phyloP scores from a whole-genome alignment of 495 filamentous ascomycete species.

The Staphylotrichum tortipilum region DNA sequence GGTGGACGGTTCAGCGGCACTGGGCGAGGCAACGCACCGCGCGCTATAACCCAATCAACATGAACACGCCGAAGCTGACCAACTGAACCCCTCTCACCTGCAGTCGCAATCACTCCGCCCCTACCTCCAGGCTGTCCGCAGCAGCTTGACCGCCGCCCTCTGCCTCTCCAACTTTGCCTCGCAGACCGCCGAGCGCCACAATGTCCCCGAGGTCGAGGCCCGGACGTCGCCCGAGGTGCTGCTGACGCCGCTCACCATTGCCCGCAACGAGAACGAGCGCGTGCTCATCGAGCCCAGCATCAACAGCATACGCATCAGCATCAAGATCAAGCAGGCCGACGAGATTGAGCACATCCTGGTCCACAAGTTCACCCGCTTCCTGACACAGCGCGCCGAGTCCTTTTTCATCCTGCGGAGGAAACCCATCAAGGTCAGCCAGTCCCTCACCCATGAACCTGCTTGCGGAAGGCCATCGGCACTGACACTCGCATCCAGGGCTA shows the following conservation, averaged over 20 bases:
- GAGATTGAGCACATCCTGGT: conserved; percentile 97
- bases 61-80: background rate
- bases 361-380: conserved; percentile 94
- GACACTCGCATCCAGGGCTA: conserved; percentile 59
- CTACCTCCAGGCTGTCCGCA: conserved; percentile 93
- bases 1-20: no score
- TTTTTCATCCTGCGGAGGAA: conserved; percentile 96
- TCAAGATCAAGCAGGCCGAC: conserved; percentile 98
- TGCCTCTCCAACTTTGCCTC: conserved; percentile 96
- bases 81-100: background rate
- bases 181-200: conserved; percentile 90
- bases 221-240: conserved; percentile 85
- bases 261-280: conserved; percentile 90
- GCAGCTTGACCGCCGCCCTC: conserved; percentile 86
- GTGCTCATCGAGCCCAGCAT: conserved; percentile 90
- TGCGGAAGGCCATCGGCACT: background rate
- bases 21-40: no score
- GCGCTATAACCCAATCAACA: no score
- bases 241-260: conserved; percentile 80
- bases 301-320: conserved; percentile 91
- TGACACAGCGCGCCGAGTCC: conserved; percentile 91
- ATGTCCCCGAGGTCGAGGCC: conserved; percentile 96
- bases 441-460: background rate
- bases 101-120: conserved; percentile 97
- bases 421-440: conserved; percentile 66